phyloP scores from a whole-genome alignment of 2,329 filamentous ascomycete species.

The Dactylellina sp. region DNA sequence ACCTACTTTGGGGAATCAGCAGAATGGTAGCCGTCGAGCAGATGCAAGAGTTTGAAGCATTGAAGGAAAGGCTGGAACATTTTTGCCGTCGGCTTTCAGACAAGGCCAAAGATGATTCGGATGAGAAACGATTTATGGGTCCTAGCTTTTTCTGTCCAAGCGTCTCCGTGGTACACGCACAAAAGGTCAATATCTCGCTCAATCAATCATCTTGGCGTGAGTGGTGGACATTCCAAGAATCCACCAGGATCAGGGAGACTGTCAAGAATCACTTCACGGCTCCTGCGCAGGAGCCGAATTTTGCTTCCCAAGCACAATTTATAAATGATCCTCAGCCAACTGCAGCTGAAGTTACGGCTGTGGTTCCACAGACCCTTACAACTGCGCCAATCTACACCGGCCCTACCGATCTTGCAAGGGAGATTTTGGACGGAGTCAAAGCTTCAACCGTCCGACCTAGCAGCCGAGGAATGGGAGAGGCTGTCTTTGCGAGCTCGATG shows the following conservation, averaged over 20 bases:
- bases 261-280: constrained; percentile 59
- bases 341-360: constrained; percentile 21
- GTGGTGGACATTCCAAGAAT: constrained; percentile 61
- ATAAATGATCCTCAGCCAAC: constrained; percentile 29
- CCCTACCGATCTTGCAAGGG: constrained; percentile 60
- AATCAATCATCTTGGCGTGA: constrained; percentile 60
- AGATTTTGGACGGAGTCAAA: constrained; percentile 60
- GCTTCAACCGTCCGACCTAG: constrained; percentile 59
- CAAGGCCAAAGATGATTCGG: constrained; percentile 26
- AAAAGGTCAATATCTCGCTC: constrained; percentile 59
- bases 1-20: constrained; percentile 60
- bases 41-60: constrained; percentile 59
- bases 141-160: constrained; percentile 37
- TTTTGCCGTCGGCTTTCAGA: constrained; percentile 57
- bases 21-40: constrained; percentile 59
- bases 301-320: constrained; percentile 21
- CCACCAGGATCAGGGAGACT: constrained; percentile 59
- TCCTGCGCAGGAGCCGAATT: constrained; percentile 36
- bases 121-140: constrained; percentile 40
- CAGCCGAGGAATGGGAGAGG: constrained; percentile 60
- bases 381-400: constrained; percentile 56
- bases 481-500: constrained; percentile 60
- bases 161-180: constrained; percentile 57
- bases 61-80: constrained; percentile 57
- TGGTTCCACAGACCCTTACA: constrained; percentile 25